Evolutionary conservation across 768 basidiomycete species (phyloP).

Genomic region (Phylloporus scabripes): DNA sequence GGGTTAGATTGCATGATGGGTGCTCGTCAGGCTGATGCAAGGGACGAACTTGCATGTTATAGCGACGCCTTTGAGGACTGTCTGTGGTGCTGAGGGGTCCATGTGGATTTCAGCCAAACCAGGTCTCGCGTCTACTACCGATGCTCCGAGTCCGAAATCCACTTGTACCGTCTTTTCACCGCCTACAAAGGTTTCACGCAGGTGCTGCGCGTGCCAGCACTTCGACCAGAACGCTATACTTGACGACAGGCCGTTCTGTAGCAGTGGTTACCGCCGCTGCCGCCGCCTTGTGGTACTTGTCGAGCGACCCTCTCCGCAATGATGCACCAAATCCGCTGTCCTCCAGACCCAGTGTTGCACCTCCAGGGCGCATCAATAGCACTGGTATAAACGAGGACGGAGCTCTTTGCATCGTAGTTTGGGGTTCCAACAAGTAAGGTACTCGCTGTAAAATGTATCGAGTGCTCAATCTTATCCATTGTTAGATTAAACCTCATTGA

Average conservation of each 20-base stretch:
- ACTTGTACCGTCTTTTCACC: constrained; percentile 2
- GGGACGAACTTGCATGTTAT: constrained; percentile 78
- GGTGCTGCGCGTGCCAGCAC: neutral
- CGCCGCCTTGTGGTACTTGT: constrained; percentile 36
- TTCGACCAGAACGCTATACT: neutral
- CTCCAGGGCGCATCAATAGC: constrained; percentile 13
- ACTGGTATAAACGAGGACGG: constrained; percentile 23
- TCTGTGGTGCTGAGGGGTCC: constrained; percentile 33
- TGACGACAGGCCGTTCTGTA: constrained; percentile 9
- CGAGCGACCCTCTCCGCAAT: constrained; percentile 31
- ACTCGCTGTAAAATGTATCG: neutral
- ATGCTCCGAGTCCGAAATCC: constrained; percentile 13
- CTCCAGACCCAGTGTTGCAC: neutral
- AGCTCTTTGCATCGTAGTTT: constrained; percentile 49
- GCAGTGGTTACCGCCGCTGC: constrained; percentile 21
- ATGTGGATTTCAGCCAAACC: constrained; percentile 6
- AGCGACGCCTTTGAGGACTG: constrained; percentile 52
- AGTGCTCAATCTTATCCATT: neutral
- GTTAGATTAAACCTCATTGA: constrained; percentile 44
- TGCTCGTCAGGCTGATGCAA: constrained; percentile 3
- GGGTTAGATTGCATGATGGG: constrained; percentile 22
- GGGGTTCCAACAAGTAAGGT: constrained; percentile 71
- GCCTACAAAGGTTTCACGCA: constrained; percentile 6
- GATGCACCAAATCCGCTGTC: constrained; percentile 23
- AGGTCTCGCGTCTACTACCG: neutral